Percentiles rank a stretch among this genome's conserved stretches.
Evolutionary conservation across 805 yeast genomes (phyloP).

Genomic region (Nakazawaea siamensis): DNA sequence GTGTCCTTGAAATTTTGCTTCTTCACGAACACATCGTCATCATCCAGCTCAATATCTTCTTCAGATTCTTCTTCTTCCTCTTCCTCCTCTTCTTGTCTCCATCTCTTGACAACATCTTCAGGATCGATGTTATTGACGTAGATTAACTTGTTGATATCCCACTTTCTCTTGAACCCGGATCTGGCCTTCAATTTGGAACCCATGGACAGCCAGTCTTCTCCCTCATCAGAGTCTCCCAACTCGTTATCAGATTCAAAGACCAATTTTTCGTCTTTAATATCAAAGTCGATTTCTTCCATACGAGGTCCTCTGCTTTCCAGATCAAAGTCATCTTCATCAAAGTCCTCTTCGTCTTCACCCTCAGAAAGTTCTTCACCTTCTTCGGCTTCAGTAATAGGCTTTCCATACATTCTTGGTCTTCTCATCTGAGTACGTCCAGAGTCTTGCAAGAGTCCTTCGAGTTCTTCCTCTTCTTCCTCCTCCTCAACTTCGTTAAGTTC

Average conservation of each 20-base stretch:
- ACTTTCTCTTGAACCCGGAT: slow-evolving; percentile 35
- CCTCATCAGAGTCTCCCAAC: slow-evolving; percentile 29
- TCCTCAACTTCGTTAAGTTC: slow-evolving; percentile 31
- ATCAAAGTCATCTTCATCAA: slow-evolving; percentile 31
- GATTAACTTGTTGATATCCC: slow-evolving; percentile 77
- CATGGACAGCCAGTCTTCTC: slow-evolving; percentile 32
- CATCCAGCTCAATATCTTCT: slow-evolving; percentile 40
- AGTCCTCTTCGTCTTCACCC: slow-evolving; percentile 31
- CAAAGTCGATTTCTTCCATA: slow-evolving; percentile 41
- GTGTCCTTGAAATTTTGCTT: slow-evolving; percentile 32
- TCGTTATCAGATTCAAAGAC: slow-evolving; percentile 48
- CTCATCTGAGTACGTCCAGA: slow-evolving; percentile 64
- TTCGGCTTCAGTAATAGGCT: slow-evolving; percentile 35
- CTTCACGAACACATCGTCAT: slow-evolving; percentile 50
- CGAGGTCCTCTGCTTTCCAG: slow-evolving; percentile 22
- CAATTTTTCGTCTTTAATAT: slow-evolving; percentile 27
- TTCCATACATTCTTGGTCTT: slow-evolving; percentile 50
- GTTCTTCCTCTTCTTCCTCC: slow-evolving; percentile 23
- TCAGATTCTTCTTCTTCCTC: slow-evolving; percentile 31
- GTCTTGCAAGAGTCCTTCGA: too few relatives aligned
- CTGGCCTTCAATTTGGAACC: slow-evolving; percentile 59
- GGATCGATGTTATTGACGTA: slow-evolving; percentile 77
- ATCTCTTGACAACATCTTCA: slow-evolving; percentile 58
- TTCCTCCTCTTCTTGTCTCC: slow-evolving; percentile 50
- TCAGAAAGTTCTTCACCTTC: slow-evolving; percentile 35